Percentiles rank a stretch among this genome's conserved stretches.
Conservation (phyloP, 1,139 yeast genomes). For the Yamadazyma diospyri region DNA sequence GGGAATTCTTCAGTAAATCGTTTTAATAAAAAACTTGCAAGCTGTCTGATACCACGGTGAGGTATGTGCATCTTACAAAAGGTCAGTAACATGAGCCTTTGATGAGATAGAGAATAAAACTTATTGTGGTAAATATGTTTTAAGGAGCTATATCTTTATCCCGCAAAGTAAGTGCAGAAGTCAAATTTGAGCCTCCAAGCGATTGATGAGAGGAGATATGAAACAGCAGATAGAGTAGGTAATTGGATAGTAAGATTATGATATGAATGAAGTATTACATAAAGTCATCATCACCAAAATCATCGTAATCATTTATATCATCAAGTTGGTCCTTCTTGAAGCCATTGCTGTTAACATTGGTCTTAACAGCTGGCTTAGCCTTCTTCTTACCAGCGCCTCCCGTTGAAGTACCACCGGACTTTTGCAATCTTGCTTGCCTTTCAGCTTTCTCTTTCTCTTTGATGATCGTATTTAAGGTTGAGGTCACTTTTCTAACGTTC, state of each 20-base stretch:
- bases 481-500: constrained; percentile 77
- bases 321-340: constrained; percentile 76
- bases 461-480: constrained; percentile 76
- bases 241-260: neutral
- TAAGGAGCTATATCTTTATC: too few relatives aligned
- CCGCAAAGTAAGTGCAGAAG: too few relatives aligned
- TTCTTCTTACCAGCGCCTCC: constrained; percentile 97
- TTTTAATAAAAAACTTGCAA: too few relatives aligned
- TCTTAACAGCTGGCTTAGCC: constrained; percentile 71
- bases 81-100: too few relatives aligned
- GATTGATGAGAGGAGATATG: too few relatives aligned
- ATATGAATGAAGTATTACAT: constrained; percentile 50
- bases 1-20: too few relatives aligned
- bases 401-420: constrained; percentile 80
- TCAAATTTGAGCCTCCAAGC: too few relatives aligned
- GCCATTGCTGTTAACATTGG: constrained; percentile 63
- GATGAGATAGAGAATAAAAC: too few relatives aligned
- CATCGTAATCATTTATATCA: constrained; percentile 45
- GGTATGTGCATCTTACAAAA: too few relatives aligned
- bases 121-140: too few relatives aligned
- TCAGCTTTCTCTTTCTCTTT: constrained; percentile 89
- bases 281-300: constrained; percentile 77
- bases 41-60: too few relatives aligned
- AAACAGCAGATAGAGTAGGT: too few relatives aligned
- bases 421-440: constrained; percentile 76